Percentiles rank a stretch among this genome's conserved stretches.
These are phyloP conservation scores for Cladophialophora immunda DNA, from an alignment of 2,329 filamentous ascomycete species.

Conservation along the genomic window DNA sequence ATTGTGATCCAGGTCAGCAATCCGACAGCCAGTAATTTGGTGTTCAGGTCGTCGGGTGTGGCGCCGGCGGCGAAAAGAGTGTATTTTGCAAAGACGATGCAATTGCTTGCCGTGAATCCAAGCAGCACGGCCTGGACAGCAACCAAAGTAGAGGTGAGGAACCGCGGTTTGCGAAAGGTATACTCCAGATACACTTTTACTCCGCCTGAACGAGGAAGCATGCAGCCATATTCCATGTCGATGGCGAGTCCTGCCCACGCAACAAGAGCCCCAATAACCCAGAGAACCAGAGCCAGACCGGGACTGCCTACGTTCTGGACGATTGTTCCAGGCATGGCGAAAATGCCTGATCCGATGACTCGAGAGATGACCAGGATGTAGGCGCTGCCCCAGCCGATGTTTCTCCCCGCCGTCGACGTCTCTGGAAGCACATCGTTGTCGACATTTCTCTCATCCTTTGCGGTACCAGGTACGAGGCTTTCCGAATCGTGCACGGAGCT, in stretches of 20 bases:
- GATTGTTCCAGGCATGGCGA: constrained; percentile 74
- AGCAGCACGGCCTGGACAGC: constrained; percentile 70
- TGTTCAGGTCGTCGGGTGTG: constrained; percentile 59
- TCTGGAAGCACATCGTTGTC: constrained; percentile 69
- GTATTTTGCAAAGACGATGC: constrained; percentile 74
- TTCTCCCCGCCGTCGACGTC: constrained; percentile 66
- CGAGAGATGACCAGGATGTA: constrained; percentile 74
- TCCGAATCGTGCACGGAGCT: constrained; percentile 14
- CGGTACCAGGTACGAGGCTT: not conserved
- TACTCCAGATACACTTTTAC: constrained; percentile 77
- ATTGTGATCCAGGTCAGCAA: constrained; percentile 66
- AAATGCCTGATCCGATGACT: constrained; percentile 75
- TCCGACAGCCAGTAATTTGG: constrained; percentile 65
- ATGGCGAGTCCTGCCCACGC: constrained; percentile 69
- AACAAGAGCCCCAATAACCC: constrained; percentile 69
- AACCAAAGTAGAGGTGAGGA: constrained; percentile 70
- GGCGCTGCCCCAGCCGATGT: constrained; percentile 68
- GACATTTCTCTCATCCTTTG: constrained; percentile 63
- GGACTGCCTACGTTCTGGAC: constrained; percentile 72
- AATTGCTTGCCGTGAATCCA: constrained; percentile 72
- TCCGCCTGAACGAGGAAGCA: constrained; percentile 74
- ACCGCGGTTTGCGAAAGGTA: constrained; percentile 69
- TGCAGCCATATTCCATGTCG: constrained; percentile 73
- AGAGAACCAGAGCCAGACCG: constrained; percentile 68
- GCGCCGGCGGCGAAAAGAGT: constrained; percentile 66